phyloP scores from a whole-genome alignment of 352 stramenopile species.

The Pythium coloratum region DNA sequence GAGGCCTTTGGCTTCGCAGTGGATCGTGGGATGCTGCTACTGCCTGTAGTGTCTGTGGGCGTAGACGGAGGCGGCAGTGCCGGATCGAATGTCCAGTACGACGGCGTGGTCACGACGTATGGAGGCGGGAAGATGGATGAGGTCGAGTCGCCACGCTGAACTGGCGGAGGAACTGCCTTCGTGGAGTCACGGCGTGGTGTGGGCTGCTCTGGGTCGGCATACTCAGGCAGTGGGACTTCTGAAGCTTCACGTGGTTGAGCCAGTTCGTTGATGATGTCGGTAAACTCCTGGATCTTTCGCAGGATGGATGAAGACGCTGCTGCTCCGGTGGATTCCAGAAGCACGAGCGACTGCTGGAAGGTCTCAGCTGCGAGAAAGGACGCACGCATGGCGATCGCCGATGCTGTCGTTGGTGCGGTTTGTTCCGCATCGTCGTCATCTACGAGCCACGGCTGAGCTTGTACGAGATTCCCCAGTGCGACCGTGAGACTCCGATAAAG shows the following conservation, averaged over 20 bases:
- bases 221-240: not conserved
- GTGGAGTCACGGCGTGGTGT: not conserved
- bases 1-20: conserved; percentile 15
- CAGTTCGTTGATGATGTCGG: conserved; percentile 4
- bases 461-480: conserved; percentile 6
- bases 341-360: conserved; percentile 18
- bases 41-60: not conserved
- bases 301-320: not conserved
- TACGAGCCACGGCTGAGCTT: conserved; percentile 20
- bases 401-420: not conserved
- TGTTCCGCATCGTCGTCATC: not conserved
- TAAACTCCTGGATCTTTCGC: conserved; percentile 22
- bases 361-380: conserved; percentile 23
- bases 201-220: not conserved
- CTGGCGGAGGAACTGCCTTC: conserved; percentile 8
- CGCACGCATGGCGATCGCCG: conserved; percentile 8
- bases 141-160: conserved; percentile 11
- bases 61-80: conserved; percentile 26
- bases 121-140: conserved; percentile 22
- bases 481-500: not conserved
- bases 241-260: not conserved
- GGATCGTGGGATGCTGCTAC: conserved; percentile 16
- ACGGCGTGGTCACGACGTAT: conserved; percentile 16
- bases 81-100: conserved; percentile 31
- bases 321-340: conserved; percentile 7